These are phyloP conservation scores for Didymella arachidicola DNA, from an alignment of 2,329 filamentous ascomycete species.

Conservation along the genomic window DNA sequence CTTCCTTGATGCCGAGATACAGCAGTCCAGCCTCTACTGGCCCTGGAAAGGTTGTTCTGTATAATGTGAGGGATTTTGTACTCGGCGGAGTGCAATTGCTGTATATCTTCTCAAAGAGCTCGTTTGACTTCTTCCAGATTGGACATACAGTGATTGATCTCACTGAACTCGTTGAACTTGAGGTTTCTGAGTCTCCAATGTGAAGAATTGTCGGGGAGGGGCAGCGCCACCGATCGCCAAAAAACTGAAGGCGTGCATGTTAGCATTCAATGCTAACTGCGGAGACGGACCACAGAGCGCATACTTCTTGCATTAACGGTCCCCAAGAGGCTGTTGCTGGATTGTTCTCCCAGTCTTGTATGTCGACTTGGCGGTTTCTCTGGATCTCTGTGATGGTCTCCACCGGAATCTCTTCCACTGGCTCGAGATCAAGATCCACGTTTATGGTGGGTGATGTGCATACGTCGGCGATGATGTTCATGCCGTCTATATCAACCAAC, in stretches of 20 bases:
- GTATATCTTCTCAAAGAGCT: constrained; percentile 43
- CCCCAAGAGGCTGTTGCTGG: constrained; percentile 38
- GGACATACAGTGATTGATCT: constrained; percentile 29
- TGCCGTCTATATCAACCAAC: constrained; percentile 44
- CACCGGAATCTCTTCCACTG: constrained; percentile 24
- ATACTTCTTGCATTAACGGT: constrained; percentile 41
- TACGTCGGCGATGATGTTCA: constrained; percentile 36
- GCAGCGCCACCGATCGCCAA: constrained; percentile 40
- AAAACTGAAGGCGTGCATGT: constrained; percentile 30
- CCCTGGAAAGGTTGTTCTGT: constrained; percentile 15
- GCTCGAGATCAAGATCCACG: constrained; percentile 26
- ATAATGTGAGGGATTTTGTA: constrained; percentile 17
- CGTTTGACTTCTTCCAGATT: constrained; percentile 42
- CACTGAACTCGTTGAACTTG: neutral
- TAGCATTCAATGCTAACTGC: constrained; percentile 4
- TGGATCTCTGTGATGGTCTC: constrained; percentile 17
- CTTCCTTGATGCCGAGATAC: constrained; percentile 41
- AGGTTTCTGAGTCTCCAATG: constrained; percentile 31
- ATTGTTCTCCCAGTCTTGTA: constrained; percentile 28
- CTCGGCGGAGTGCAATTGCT: constrained; percentile 23
- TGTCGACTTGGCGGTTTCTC: constrained; percentile 22
- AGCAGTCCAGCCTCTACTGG: constrained; percentile 39
- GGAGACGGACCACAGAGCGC: neutral
- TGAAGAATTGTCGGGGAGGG: constrained; percentile 44
- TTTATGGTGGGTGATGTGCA: constrained; percentile 12